A percentile compares a stretch with the other conserved stretches of the same genome.
phyloP scores from a whole-genome alignment of 2,329 filamentous ascomycete genomes.

The Colletotrichum camelliae region DNA sequence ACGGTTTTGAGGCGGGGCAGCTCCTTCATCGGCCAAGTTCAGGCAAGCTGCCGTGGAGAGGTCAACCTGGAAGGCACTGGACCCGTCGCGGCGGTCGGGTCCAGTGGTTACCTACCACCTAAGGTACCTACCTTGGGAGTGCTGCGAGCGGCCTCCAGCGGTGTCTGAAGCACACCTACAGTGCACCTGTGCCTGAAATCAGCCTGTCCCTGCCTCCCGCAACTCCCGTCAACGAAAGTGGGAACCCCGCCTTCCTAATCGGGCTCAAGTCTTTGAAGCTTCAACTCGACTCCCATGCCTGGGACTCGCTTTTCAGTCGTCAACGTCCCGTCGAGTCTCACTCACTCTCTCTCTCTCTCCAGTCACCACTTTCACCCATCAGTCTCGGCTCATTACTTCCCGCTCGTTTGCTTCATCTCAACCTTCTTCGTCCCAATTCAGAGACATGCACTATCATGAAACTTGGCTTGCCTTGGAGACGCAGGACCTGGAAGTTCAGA shows the following conservation, averaged over 20 bases:
- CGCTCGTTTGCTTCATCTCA: background rate
- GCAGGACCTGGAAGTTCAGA: background rate
- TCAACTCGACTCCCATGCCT: background rate
- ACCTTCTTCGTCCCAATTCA: background rate
- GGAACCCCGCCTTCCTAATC: constrained; percentile 7
- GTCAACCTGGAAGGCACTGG: background rate
- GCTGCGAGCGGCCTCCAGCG: background rate
- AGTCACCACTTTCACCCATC: background rate
- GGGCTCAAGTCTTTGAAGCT: background rate
- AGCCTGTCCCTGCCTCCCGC: background rate
- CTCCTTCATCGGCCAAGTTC: background rate
- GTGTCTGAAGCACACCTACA: background rate
- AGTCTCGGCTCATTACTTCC: background rate
- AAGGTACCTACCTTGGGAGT: background rate
- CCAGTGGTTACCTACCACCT: too few relatives aligned
- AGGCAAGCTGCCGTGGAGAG: background rate
- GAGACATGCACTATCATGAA: background rate
- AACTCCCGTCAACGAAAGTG: background rate
- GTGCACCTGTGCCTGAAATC: background rate
- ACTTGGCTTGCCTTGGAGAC: background rate
- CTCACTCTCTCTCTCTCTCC: background rate
- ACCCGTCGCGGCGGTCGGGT: too few relatives aligned
- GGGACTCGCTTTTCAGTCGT: background rate
- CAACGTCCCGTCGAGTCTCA: background rate
- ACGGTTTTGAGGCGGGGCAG: constrained; percentile 7